These are phyloP conservation scores for Panus rudis DNA, from an alignment of 768 basidiomycete genomes.

Conservation along the genomic window DNA sequence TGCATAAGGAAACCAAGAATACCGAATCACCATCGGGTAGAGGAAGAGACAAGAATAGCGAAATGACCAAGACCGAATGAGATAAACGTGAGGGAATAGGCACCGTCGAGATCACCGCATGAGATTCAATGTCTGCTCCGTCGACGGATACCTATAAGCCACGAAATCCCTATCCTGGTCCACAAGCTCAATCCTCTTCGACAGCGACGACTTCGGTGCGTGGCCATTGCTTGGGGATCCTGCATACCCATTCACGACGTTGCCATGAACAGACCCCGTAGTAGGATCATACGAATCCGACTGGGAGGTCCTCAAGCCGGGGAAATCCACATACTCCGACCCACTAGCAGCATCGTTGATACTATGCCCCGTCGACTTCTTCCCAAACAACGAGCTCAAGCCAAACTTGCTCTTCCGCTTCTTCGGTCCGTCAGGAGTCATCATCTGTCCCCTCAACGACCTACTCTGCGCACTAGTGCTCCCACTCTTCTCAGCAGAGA, in stretches of 20 bases:
- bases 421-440: slow-evolving; percentile 16
- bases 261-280: slow-evolving; percentile 2
- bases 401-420: slow-evolving; percentile 76
- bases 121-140: slow-evolving; percentile 61
- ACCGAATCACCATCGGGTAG: too few relatives aligned
- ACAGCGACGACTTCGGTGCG: slow-evolving; percentile 54
- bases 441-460: too few relatives aligned
- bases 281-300: slow-evolving; percentile 36
- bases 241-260: slow-evolving; percentile 33
- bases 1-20: too few relatives aligned
- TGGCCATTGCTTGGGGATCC: slow-evolving; percentile 22
- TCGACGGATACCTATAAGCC: slow-evolving; percentile 82
- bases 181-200: slow-evolving; percentile 74
- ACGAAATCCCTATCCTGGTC: slow-evolving; percentile 82
- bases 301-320: slow-evolving; percentile 22
- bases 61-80: too few relatives aligned
- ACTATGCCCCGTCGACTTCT: slow-evolving; percentile 28
- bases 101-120: slow-evolving; percentile 43
- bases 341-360: slow-evolving; percentile 5
- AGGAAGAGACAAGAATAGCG: too few relatives aligned
- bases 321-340: slow-evolving; percentile 11
- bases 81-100: too few relatives aligned
- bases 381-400: slow-evolving; percentile 59
- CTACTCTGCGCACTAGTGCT: too few relatives aligned
- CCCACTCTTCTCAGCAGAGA: too few relatives aligned